Evolutionary conservation across 805 yeast genomes (phyloP), one percentile per base, ranked within the genome.

Genomic region (Nakazawaea peltata): DNA sequence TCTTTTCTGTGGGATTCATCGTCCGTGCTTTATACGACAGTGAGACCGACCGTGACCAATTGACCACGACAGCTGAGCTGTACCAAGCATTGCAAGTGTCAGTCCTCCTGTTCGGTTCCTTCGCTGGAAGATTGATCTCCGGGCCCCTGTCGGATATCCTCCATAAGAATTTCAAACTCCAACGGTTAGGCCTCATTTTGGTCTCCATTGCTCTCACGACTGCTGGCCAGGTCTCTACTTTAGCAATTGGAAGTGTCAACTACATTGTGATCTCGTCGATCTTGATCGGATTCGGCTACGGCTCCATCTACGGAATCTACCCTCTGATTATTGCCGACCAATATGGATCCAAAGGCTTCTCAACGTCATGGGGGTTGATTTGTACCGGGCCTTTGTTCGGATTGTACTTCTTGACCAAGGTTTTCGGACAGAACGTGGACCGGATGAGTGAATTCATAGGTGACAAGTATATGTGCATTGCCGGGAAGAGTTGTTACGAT

Each of bases 271-370:
- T 69, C 2, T 56, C 79, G 2, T 78, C 87, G 0, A 56, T 67
- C 3, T 48, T 77, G 4, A 64, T 74, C 36, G 92, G 92, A 0
- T 59, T 65, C 22, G 69, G 83, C 15, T 82, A 79, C 56, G 94
- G 94, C 0, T 62, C 81, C 19, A 55, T 74, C 3, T 81, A 77
- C 57, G 90, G 90, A 0, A 71, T 80, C 0, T 77, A 77, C 50
- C 94, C 94, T 3, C 81, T 88, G 1, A 66, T 80, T 2, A 65
- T 81, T 19, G 87, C 87, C 0, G 94, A 82, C 43, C 59, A 65
- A 11, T 81, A 80, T 57, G 88, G 88, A 2, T 69, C 83, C 0
- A 63, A 57, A 5, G 69, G 75, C 0, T 82, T 80, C 51, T 75
- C 86, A 16, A 79, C 88, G 0, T 66, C 79, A 1, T 82, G 92